Conservation (phyloP, 2,329 filamentous ascomycete genomes). For the Cladosporium sp. region DNA sequence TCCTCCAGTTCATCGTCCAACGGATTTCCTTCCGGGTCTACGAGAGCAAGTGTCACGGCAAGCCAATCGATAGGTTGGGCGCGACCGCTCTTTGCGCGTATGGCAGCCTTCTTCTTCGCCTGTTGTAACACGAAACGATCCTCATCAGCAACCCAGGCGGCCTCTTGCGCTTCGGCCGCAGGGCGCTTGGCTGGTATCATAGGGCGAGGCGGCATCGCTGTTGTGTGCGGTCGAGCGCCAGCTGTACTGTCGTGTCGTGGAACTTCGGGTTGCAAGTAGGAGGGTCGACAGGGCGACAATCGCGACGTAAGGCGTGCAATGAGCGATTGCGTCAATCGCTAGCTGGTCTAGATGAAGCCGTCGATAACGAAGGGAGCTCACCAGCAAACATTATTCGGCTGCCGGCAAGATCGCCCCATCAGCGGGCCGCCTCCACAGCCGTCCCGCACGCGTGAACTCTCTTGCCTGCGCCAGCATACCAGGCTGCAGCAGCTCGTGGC, state of each 20-base stretch:
- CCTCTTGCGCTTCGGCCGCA: conserved; percentile 45
- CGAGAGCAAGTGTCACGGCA: conserved; percentile 81
- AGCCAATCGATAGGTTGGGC: conserved; percentile 92
- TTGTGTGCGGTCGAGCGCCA: not conserved
- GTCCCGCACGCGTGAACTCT: not conserved
- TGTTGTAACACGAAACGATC: conserved; percentile 95
- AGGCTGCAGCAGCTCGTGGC: too few species aligned
- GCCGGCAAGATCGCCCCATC: not conserved
- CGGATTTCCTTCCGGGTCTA: conserved; percentile 75
- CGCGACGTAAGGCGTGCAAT: not conserved
- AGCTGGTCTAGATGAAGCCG: not conserved
- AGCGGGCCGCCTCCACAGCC: conserved; percentile 1
- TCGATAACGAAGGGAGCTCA: not conserved
- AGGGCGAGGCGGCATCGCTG: conserved; percentile 23
- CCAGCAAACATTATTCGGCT: conserved; percentile 1
- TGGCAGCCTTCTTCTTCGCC: conserved; percentile 95
- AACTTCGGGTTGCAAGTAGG: not conserved
- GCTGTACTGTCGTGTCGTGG: not conserved
- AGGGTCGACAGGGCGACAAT: not conserved
- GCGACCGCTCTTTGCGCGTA: conserved; percentile 84
- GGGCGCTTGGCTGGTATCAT: conserved; percentile 38
- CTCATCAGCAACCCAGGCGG: conserved; percentile 81
- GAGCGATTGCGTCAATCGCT: not conserved
- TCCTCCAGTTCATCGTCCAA: conserved; percentile 80
- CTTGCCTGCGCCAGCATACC: not conserved